phyloP scores from a whole-genome alignment of 1,139 yeast species.

The Arxiozyma slooffiae region DNA sequence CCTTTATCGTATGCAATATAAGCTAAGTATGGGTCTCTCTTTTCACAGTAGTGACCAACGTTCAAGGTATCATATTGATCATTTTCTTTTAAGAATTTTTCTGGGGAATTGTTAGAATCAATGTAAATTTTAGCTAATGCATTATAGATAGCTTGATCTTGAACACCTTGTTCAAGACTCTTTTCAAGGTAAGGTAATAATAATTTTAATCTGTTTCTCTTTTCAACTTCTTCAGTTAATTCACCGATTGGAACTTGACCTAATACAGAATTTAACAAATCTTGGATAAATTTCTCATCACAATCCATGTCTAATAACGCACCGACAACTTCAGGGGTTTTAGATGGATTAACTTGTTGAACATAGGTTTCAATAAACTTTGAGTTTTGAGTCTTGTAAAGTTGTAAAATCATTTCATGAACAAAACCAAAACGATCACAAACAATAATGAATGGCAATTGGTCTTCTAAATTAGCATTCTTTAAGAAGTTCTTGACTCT shows the following conservation, averaged over 20 bases:
- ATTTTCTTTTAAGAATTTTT: conserved; percentile 88
- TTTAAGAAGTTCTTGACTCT: conserved; percentile 94
- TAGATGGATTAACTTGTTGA: conserved; percentile 90
- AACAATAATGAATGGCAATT: conserved; percentile 89
- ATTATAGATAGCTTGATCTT: conserved; percentile 85
- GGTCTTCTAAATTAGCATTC: conserved; percentile 89
- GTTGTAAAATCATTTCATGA: conserved; percentile 84
- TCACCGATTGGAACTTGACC: conserved; percentile 93
- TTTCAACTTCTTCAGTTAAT: conserved; percentile 88
- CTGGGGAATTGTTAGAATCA: conserved; percentile 95
- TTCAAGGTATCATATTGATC: conserved; percentile 78
- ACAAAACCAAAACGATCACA: conserved; percentile 89
- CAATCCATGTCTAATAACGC: conserved; percentile 95
- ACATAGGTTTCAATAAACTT: conserved; percentile 95
- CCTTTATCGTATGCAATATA: conserved; percentile 97
- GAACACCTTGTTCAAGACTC: conserved; percentile 76
- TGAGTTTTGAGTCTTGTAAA: conserved; percentile 91
- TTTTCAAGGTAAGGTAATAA: conserved; percentile 89
- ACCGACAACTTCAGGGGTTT: conserved; percentile 94
- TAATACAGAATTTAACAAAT: conserved; percentile 69
- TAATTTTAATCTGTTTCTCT: conserved; percentile 86
- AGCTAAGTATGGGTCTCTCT: conserved; percentile 96
- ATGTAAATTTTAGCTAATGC: conserved; percentile 96
- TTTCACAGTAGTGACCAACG: conserved; percentile 97
- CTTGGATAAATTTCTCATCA: conserved; percentile 80